Evolutionary conservation across 1,139 yeast genomes (phyloP).

Genomic region (Suhomyces bokatorum): DNA sequence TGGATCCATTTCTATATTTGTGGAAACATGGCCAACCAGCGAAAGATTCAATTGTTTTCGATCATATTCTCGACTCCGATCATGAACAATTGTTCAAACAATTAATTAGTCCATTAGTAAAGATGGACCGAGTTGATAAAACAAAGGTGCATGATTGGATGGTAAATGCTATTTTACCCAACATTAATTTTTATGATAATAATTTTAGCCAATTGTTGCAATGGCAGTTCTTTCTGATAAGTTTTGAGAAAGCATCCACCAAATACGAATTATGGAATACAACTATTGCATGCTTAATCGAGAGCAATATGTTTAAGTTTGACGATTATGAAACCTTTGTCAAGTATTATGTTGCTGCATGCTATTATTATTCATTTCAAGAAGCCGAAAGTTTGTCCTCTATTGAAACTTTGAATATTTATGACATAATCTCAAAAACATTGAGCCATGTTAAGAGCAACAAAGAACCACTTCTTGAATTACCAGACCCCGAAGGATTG

Average conservation of each 20-base stretch:
- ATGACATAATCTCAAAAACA: conserved; percentile 32
- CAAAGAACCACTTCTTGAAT: conserved; percentile 3
- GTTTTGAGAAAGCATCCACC: conserved; percentile 6
- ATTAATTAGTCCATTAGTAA: conserved; percentile 27
- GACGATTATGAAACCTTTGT: conserved; percentile 19
- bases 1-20: conserved; percentile 34
- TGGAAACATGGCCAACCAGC: conserved; percentile 17
- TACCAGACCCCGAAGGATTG: not conserved
- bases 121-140: conserved; percentile 13
- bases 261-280: conserved; percentile 31
- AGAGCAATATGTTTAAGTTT: conserved; percentile 12
- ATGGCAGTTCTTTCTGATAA: conserved; percentile 26
- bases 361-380: conserved; percentile 24
- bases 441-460: conserved; percentile 12
- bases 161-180: conserved; percentile 33
- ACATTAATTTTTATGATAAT: conserved; percentile 20
- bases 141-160: conserved; percentile 28
- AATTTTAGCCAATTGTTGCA: conserved; percentile 27
- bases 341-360: conserved; percentile 25
- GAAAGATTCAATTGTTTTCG: not conserved
- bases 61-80: not conserved
- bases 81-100: conserved; percentile 21
- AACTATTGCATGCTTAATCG: conserved; percentile 21
- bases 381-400: conserved; percentile 20
- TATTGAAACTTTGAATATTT: conserved; percentile 31